A percentile compares a stretch with the other conserved stretches of the same genome.
Conservation (phyloP, 257 asterid species). For the Nicotiana knightiana region DNA sequence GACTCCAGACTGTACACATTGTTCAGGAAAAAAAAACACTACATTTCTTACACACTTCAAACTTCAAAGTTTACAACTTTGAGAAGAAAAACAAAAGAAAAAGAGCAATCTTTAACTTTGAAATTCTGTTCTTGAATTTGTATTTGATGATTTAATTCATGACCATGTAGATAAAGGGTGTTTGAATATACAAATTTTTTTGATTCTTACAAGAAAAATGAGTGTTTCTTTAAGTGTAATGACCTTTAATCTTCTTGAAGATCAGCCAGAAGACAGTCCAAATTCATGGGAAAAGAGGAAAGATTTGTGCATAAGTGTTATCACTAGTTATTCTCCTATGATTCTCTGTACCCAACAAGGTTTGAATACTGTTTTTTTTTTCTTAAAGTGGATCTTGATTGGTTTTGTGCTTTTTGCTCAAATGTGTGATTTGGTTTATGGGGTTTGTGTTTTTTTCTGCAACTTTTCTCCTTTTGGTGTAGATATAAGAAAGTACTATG, state of each 20-base stretch:
- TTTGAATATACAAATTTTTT: not conserved
- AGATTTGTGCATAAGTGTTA: slow-evolving; percentile 77
- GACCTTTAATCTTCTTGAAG: slow-evolving; percentile 95
- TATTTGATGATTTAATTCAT: not conserved
- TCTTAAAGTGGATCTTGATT: slow-evolving; percentile 14
- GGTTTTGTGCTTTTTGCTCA: slow-evolving; percentile 17
- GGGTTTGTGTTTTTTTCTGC: slow-evolving; percentile 13
- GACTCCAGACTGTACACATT: not conserved
- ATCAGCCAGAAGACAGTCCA: slow-evolving; percentile 76
- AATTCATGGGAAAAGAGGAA: slow-evolving; percentile 95
- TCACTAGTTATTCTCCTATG: slow-evolving; percentile 85
- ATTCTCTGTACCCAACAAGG: slow-evolving; percentile 97
- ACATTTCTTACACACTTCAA: not conserved
- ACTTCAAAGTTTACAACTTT: not conserved
- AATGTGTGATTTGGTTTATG: slow-evolving; percentile 34
- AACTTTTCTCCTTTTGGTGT: slow-evolving; percentile 9
- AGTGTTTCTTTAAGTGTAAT: slow-evolving; percentile 80
- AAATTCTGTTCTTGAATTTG: not conserved
- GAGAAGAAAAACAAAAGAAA: not conserved
- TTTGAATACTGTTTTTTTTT: slow-evolving; percentile 5
- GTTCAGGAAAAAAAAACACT: not conserved
- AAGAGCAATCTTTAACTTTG: not conserved
- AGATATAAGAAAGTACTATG: not conserved
- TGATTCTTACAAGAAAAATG: slow-evolving; percentile 32
- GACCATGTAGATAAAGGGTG: slow-evolving; percentile 14